Percentiles rank a stretch among this genome's conserved stretches.
Conservation (phyloP, 2,329 filamentous ascomycete species). For the Colletotrichum gigasporum region DNA sequence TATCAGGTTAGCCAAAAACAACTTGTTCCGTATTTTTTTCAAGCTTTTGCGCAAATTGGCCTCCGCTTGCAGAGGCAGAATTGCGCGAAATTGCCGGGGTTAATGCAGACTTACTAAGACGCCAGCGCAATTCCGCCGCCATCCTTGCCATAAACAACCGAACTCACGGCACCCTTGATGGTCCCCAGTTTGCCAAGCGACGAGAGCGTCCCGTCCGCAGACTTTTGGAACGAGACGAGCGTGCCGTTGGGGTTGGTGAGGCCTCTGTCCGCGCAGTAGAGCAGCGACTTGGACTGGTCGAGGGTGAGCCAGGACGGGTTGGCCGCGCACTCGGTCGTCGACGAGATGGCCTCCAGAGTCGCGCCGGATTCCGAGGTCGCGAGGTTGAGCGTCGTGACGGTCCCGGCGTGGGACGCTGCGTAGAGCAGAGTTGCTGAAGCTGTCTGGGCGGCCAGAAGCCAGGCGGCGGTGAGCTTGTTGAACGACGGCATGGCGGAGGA, state of each 20-base stretch:
- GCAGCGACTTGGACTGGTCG: slow-evolving; percentile 26
- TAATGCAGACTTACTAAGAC: slow-evolving; percentile 31
- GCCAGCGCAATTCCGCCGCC: slow-evolving; percentile 31
- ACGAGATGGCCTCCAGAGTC: slow-evolving; percentile 13
- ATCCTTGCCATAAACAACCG: slow-evolving; percentile 28
- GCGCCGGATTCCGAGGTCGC: neutral
- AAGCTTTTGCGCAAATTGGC: too few species aligned
- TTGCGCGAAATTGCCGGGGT: neutral
- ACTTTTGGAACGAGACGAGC: slow-evolving; percentile 30
- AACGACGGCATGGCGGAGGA: neutral
- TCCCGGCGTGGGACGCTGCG: slow-evolving; percentile 58
- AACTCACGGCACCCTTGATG: slow-evolving; percentile 32
- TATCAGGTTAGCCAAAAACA: neutral
- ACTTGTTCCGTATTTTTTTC: too few species aligned
- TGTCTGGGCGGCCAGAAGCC: slow-evolving; percentile 9
- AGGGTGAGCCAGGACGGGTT: slow-evolving; percentile 32
- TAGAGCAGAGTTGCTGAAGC: slow-evolving; percentile 53
- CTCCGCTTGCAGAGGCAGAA: neutral
- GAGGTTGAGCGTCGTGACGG: slow-evolving; percentile 57
- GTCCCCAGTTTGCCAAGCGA: slow-evolving; percentile 26
- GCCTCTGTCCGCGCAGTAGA: slow-evolving; percentile 30
- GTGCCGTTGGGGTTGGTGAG: slow-evolving; percentile 21
- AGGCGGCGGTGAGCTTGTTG: slow-evolving; percentile 6
- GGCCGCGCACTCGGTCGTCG: slow-evolving; percentile 29
- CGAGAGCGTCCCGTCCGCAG: slow-evolving; percentile 14